These are phyloP conservation scores for Knoxdaviesia proteae DNA, from an alignment of 2,329 filamentous ascomycete genomes.

Conservation along the genomic window DNA sequence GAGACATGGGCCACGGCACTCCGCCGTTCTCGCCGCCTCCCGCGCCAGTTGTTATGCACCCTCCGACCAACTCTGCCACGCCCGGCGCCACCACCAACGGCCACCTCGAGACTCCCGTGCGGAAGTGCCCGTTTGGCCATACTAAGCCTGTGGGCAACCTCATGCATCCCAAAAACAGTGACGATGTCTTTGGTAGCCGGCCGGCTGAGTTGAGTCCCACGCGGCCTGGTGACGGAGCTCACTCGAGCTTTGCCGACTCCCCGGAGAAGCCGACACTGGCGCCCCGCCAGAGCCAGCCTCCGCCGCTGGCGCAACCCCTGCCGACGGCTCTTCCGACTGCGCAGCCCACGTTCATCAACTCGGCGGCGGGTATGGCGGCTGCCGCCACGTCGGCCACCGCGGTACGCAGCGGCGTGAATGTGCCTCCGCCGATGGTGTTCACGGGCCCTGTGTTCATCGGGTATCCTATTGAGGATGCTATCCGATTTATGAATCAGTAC, in stretches of 20 bases:
- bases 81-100: constrained; percentile 3
- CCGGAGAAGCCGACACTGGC: too few species aligned
- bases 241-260: too few species aligned
- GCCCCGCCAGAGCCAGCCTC: not conserved
- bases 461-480: constrained; percentile 67
- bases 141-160: constrained; percentile 17
- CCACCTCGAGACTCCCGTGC: too few species aligned
- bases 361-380: constrained; percentile 12
- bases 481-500: constrained; percentile 47
- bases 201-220: not conserved
- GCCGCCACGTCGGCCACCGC: constrained; percentile 2
- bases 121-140: constrained; percentile 39
- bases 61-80: constrained; percentile 7
- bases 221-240: too few species aligned
- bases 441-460: constrained; percentile 90
- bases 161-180: not conserved
- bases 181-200: not conserved
- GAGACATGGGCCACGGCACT: constrained; percentile 12
- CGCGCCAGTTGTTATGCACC: constrained; percentile 31
- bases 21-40: constrained; percentile 34
- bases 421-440: constrained; percentile 54
- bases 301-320: constrained; percentile 8
- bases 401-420: not conserved
- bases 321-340: constrained; percentile 1
- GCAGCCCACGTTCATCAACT: constrained; percentile 32